Evolutionary conservation across 192 early-diverging fungal species (phyloP).

Genomic region (Tieghemiomyces parasiticus): DNA sequence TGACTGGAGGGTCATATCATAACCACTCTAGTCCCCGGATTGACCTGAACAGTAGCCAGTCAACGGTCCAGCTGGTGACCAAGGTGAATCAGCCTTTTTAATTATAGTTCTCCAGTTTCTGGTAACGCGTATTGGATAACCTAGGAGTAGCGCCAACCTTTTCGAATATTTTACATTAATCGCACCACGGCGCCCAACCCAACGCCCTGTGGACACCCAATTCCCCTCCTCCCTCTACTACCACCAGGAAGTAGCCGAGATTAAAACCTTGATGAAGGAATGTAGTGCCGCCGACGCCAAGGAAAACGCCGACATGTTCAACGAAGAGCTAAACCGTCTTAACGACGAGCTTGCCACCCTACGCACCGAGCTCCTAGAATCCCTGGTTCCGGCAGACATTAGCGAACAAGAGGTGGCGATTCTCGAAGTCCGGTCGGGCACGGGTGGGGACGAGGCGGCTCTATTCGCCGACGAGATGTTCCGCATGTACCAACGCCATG

Average conservation of each 20-base stretch:
- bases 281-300: conserved; percentile 17
- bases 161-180: background rate
- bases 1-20: too few species aligned
- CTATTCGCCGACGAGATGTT: conserved; percentile 54
- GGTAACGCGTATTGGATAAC: too few species aligned
- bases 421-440: conserved; percentile 60
- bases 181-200: background rate
- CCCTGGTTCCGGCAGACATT: conserved; percentile 46
- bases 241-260: background rate
- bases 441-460: conserved; percentile 65
- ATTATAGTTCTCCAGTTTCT: background rate
- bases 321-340: conserved; percentile 38
- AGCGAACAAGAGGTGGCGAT: conserved; percentile 54
- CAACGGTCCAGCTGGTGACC: background rate
- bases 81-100: background rate
- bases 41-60: too few species aligned
- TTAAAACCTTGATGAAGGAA: background rate
- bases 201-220: background rate
- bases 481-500: conserved; percentile 60
- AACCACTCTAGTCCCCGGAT: too few species aligned
- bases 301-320: conserved; percentile 37
- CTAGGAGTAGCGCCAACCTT: background rate
- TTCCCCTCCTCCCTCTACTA: background rate
- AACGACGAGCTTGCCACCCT: conserved; percentile 21
- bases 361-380: conserved; percentile 39